phyloP scores from a whole-genome alignment of 2,329 filamentous ascomycete species.

The Daldinia sp. region DNA sequence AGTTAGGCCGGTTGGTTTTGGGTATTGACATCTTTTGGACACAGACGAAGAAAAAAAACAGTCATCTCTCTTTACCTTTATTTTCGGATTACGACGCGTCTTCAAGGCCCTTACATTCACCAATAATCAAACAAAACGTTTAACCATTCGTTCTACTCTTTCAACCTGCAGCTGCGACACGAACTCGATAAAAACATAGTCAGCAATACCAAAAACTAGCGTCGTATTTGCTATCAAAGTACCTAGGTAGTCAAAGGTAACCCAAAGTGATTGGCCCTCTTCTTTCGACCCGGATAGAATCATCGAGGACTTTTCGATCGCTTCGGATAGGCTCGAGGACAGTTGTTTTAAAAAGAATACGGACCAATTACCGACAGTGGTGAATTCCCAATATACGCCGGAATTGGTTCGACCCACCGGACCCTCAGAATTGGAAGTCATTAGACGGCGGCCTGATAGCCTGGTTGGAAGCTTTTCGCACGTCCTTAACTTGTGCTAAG shows the following conservation, averaged over 20 bases:
- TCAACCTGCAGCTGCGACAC: conserved; percentile 9
- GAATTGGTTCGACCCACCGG: conserved; percentile 27
- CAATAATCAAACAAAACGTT: background rate
- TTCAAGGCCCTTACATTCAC: background rate
- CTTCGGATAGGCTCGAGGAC: conserved; percentile 5
- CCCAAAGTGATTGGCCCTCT: background rate
- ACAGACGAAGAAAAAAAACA: background rate
- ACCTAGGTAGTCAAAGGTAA: too few relatives aligned
- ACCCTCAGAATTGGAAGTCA: conserved; percentile 21
- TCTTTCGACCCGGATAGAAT: conserved; percentile 15
- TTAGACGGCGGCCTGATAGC: background rate
- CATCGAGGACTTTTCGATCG: conserved; percentile 13
- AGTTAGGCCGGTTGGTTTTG: conserved; percentile 27
- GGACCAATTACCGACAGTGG: background rate
- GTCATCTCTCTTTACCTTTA: conserved; percentile 13
- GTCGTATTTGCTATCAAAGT: background rate
- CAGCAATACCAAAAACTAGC: conserved; percentile 3
- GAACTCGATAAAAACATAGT: conserved; percentile 3
- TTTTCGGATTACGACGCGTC: background rate
- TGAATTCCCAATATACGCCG: conserved; percentile 2
- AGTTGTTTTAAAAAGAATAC: conserved; percentile 3
- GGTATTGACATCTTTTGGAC: conserved; percentile 12
- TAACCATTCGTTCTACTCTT: background rate
- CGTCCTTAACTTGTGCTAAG: conserved; percentile 10
- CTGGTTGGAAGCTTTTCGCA: conserved; percentile 24